Conservation (phyloP, 106 monocot genomes). For the Acorus gramineus region DNA sequence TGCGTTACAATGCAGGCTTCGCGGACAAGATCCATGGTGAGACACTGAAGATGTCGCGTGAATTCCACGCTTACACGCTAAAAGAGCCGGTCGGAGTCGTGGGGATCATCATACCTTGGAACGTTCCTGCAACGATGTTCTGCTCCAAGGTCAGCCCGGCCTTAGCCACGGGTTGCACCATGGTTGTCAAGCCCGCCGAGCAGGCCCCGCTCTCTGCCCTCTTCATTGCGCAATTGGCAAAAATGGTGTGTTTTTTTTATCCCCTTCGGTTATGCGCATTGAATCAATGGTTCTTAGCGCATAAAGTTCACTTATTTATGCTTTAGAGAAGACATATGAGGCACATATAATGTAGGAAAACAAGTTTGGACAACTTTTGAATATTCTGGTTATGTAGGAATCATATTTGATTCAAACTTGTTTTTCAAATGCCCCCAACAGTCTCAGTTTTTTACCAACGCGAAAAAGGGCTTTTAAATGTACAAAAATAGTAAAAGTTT, state of each 20-base stretch:
- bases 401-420: too few relatives aligned
- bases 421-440: too few relatives aligned
- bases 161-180: constrained; percentile 8
- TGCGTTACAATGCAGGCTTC: constrained; percentile 51
- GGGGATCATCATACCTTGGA: constrained; percentile 2
- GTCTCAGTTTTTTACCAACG: too few relatives aligned
- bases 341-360: too few relatives aligned
- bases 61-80: constrained; percentile 47
- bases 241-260: not conserved
- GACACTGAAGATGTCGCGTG: constrained; percentile 34
- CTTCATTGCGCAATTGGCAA: constrained; percentile 1
- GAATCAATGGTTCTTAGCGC: too few relatives aligned
- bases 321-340: too few relatives aligned
- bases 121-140: constrained; percentile 1
- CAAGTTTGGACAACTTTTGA: too few relatives aligned
- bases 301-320: too few relatives aligned
- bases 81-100: constrained; percentile 42
- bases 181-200: constrained; percentile 6
- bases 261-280: too few relatives aligned
- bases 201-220: constrained; percentile 7
- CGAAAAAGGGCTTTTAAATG: too few relatives aligned
- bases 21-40: constrained; percentile 19
- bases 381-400: too few relatives aligned
- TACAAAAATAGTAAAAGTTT: too few relatives aligned
- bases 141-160: constrained; percentile 8